Evolutionary conservation across 805 yeast genomes (phyloP), one percentile per base, ranked within the genome.

Genomic region (Tetrapisispora taiwanensis): DNA sequence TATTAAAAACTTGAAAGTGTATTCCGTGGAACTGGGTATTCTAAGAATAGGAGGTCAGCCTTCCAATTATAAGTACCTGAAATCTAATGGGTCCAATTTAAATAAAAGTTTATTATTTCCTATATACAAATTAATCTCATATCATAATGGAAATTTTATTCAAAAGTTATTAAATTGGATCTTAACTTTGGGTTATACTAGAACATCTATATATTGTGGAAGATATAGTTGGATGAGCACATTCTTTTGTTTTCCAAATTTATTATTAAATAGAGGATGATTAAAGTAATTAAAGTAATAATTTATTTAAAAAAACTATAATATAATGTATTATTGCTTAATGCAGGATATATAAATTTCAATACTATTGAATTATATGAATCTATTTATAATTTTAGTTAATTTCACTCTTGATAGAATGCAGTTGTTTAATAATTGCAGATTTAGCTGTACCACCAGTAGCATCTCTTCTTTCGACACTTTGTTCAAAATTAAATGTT

Each of bases 391-490:
- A 18, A 28, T 2, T 10, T 28, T 18, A 27, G 17, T 13, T 26
- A 18, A 42, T 7, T 2, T 42, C 35, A 17, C 4, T 20, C 22
- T 22, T 13, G 30, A 44, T 35, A 4, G 31, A 12, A 19, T n/a
- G 39, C 46, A 90, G 68, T 66, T 92, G 98, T 56, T 78, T 75
- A 41, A 78, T 59, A n/a, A 92, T 85, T 14, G 98, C 97, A 30
- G 78, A 66, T 65, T 81, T 87, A 14, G 97, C 96, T 28, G 98
- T 89, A 53, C 99, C 99, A 49, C 99, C 99, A 45, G 80, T 88
- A 18, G 97, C 95, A 42, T 82, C 78, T 70, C 98, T 85, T 74
- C 95, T 84, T 71, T 92, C 99, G 20, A 92, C 97, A 60, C 95
- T 84, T 48, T 75, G 79, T 61, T 92, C 97, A 62, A 90, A 92